phyloP scores from a whole-genome alignment of 495 filamentous ascomycete species.

The Penicillium egyptiacum region DNA sequence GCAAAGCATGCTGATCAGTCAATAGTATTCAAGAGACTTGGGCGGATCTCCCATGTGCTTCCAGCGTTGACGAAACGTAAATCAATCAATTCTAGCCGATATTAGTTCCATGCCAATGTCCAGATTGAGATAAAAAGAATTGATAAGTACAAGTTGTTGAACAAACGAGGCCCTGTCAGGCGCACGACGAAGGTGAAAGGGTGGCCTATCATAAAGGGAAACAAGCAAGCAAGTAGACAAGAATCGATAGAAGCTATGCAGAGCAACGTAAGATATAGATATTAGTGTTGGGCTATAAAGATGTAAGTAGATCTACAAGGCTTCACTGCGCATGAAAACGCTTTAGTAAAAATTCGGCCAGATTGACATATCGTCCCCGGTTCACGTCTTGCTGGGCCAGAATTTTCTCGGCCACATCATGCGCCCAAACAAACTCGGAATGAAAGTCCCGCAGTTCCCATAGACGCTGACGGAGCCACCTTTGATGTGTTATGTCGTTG shows the following conservation, averaged over 20 bases:
- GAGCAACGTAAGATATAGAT: background rate
- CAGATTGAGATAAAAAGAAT: too few species aligned
- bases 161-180: too few species aligned
- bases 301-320: constrained; percentile 26
- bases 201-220: background rate
- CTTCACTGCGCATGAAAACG: constrained; percentile 24
- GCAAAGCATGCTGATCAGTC: too few species aligned
- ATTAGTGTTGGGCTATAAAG: constrained; percentile 15
- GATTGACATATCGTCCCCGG: constrained; percentile 31
- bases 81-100: too few species aligned
- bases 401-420: constrained; percentile 36
- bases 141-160: too few species aligned
- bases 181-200: too few species aligned
- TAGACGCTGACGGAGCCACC: constrained; percentile 42
- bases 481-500: constrained; percentile 34
- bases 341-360: constrained; percentile 35
- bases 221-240: background rate
- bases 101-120: too few species aligned
- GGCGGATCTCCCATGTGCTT: too few species aligned
- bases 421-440: constrained; percentile 38
- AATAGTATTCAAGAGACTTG: too few species aligned
- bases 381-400: constrained; percentile 33
- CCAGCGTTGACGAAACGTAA: too few species aligned
- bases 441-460: constrained; percentile 34
- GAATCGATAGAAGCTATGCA: background rate